Base-by-base conservation (phyloP, 2,329 filamentous ascomycete species). In the Claviceps pusilla region DNA sequence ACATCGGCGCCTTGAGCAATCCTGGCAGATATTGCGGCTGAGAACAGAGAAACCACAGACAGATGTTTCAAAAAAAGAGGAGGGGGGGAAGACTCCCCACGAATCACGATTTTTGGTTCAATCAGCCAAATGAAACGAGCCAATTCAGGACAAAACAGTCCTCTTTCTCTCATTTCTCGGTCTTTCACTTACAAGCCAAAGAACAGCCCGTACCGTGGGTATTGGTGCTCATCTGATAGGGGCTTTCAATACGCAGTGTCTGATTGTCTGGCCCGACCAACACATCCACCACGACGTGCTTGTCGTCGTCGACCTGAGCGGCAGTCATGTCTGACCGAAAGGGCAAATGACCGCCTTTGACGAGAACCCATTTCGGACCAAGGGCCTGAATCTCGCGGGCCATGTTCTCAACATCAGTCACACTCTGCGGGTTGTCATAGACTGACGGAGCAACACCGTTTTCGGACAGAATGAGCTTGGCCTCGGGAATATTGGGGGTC, bases 201-300 rank as follows among this genome's bases (percentile, higher is more conserved):
- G 89, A 94, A 65, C 93, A 98, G 4, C 93, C 93, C 0, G 93
- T 97, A 0, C 93, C 93, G 63, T 98, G 93, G 0, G 91, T 97
- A 64, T 91, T 91, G 56, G 75, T 84, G 9, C 85, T 89, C 10
- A 75, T 70, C 58, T 88, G 75, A 64, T 86, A 96, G 4, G 76
- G 74, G 43, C 81, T 86, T 66, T 89, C 77, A 50, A 95, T 77
- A 43, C 81, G 71, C 1, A 80, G 73, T 0, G 77, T 67, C n/a
- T 77, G 68, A 0, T 71, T 73, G 0, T 75, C 76, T 0, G 68
- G 69, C 7, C 87, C 86, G 47, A 81, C 80, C 5, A 95, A 75
- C 3, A 96, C 76, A 64, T 97, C 88, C 33, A 94, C 76, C 1
- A 96, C 82, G 2, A 86, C 62, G 31, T 81, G 71, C 51, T 73